These are phyloP conservation scores for Colletotrichum musicola DNA, from an alignment of 2,329 filamentous ascomycete genomes.

Conservation along the genomic window DNA sequence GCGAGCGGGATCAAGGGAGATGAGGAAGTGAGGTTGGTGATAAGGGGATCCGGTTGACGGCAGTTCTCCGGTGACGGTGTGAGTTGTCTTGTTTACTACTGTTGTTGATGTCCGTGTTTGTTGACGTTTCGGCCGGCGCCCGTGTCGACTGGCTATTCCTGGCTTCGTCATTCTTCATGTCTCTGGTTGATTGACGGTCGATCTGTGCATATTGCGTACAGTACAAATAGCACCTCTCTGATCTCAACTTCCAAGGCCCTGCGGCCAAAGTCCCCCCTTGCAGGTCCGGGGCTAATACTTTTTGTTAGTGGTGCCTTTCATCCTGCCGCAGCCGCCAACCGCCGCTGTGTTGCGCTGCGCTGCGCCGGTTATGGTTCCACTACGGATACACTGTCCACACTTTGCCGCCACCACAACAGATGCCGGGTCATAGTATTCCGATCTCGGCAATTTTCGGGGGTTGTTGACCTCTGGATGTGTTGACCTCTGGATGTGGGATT, in stretches of 20 bases:
- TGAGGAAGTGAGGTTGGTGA: too few relatives aligned
- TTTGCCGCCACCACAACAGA: background rate
- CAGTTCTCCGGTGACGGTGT: background rate
- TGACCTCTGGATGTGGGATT: too few relatives aligned
- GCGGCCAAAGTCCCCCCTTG: background rate
- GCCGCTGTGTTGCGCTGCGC: background rate
- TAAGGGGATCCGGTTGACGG: too few relatives aligned
- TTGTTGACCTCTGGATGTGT: too few relatives aligned
- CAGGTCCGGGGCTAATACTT: background rate
- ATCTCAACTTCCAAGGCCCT: background rate
- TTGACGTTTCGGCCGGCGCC: background rate
- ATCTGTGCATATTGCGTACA: background rate
- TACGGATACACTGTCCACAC: background rate
- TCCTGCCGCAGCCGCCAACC: background rate
- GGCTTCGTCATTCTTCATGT: background rate
- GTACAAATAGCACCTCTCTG: background rate
- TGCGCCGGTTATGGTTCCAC: too few relatives aligned
- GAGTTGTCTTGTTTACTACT: background rate
- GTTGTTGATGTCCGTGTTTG: background rate
- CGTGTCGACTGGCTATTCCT: too few relatives aligned
- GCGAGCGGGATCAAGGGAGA: too few relatives aligned
- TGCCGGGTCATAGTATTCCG: slow-evolving; percentile 10
- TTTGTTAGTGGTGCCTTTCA: background rate
- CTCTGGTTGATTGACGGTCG: background rate
- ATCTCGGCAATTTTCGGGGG: slow-evolving; percentile 31